Evolutionary conservation across 495 filamentous ascomycete genomes (phyloP), one percentile per base, ranked within the genome.

Genomic region (Podospora pseudocomata): DNA sequence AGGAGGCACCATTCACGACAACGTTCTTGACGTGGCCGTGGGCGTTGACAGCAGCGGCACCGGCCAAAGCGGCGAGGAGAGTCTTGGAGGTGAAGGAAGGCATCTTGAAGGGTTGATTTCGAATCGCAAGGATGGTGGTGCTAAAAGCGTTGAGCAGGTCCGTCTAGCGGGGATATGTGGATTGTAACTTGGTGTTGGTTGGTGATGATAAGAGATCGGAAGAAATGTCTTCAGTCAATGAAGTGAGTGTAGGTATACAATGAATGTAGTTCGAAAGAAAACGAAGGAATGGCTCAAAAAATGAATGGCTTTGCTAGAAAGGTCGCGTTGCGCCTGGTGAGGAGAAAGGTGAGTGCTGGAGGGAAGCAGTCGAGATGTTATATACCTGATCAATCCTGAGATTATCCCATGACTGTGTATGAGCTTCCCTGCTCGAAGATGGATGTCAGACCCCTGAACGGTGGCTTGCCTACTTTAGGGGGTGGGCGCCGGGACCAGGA

Each of bases 21-120:
- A 88, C 82, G 68, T 86, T 85, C 16, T 76, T 80, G 27, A 89
- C 86, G 64, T 84, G 85, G 54, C 88, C 88, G 77, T 91, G 88
- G 65, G 85, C 86, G 66, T 82, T 80, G 55, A 88, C 86, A 54
- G 84, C 72, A 44, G 83, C 76, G 65, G 83, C 80, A 67, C 83
- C 82, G 58, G 81, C 82, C 65, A 89, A 75, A 70, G 81, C 73
- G 32, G 85, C 60, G 60, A 77, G 67, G 55, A 77, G 65, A 58
- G 71, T 64, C 70, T 72, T 75, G 67, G 68, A 68, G 28, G 67
- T 70, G 67, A 72, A 67, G 30, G 71, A 73, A 72, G 73, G 66
- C 75, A 77, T 77, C n/a, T 70, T 74, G 64, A 54, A 67, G 32
- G 63, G 44, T 30, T 65, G n/a, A 55, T 60, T 20, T 63, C 34